Evolutionary conservation across 2,329 filamentous ascomycete genomes (phyloP).

Genomic region (Cladophialophora psammophila): DNA sequence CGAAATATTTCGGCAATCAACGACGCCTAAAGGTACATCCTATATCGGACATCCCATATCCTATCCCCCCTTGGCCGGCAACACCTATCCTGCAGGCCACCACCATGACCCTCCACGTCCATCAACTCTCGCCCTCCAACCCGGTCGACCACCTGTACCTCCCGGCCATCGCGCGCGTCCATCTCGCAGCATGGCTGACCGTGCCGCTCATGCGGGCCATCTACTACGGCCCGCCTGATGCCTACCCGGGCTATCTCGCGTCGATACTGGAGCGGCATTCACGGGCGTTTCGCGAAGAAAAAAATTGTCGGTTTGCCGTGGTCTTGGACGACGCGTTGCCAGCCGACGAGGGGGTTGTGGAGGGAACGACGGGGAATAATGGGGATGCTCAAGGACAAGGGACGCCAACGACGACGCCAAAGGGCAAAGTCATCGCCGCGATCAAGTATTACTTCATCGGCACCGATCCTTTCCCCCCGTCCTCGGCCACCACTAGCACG

Average conservation of each 20-base stretch:
- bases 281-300: slow-evolving; percentile 16
- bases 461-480: neutral
- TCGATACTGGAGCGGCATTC: slow-evolving; percentile 22
- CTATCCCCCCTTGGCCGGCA: no score
- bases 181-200: slow-evolving; percentile 29
- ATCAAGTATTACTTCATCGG: slow-evolving; percentile 27
- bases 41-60: no score
- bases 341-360: neutral
- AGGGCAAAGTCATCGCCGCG: slow-evolving; percentile 24
- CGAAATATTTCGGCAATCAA: no score
- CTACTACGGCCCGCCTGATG: slow-evolving; percentile 28
- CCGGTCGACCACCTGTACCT: slow-evolving; percentile 6
- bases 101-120: slow-evolving; percentile 19
- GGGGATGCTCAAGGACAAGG: neutral
- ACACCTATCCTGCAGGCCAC: no score
- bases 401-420: neutral
- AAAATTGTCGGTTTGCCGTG: slow-evolving; percentile 16
- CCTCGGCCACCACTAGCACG: neutral
- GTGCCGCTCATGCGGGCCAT: slow-evolving; percentile 21
- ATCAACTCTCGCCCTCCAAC: slow-evolving; percentile 16
- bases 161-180: slow-evolving; percentile 25
- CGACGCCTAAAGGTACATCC: no score
- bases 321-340: slow-evolving; percentile 16
- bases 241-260: slow-evolving; percentile 19
- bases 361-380: neutral